Percentiles rank a stretch among this genome's conserved stretches.
These are phyloP conservation scores for Themeda triandra DNA, from an alignment of 176 grass and related monocot species.

Conservation along the genomic window DNA sequence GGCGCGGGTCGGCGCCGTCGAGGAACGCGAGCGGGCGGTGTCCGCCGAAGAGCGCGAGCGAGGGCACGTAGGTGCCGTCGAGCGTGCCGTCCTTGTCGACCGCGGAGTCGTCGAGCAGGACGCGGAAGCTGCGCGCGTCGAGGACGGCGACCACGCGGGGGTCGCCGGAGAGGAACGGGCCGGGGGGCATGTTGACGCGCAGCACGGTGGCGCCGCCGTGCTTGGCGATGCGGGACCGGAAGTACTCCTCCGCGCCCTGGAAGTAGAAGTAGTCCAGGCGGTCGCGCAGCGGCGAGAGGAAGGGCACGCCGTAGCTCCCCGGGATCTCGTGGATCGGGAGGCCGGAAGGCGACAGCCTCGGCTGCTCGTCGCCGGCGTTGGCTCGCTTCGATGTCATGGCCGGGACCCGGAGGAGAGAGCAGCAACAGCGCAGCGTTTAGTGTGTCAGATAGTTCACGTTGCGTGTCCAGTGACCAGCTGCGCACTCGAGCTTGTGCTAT, in stretches of 20 bases:
- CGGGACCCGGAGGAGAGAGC: no score
- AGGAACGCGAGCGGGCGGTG: slow-evolving; percentile 60
- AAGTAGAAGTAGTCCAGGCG: slow-evolving; percentile 81
- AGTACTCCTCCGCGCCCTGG: slow-evolving; percentile 59
- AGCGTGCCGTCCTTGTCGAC: slow-evolving; percentile 75
- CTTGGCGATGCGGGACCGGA: slow-evolving; percentile 54
- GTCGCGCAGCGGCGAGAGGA: slow-evolving; percentile 55
- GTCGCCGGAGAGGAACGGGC: slow-evolving; percentile 42
- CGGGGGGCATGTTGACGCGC: slow-evolving; percentile 62
- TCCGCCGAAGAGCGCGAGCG: slow-evolving; percentile 51
- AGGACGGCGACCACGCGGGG: slow-evolving; percentile 65
- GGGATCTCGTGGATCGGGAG: slow-evolving; percentile 52
- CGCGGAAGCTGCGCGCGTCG: slow-evolving; percentile 68
- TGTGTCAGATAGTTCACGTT: no score
- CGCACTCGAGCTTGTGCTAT: no score
- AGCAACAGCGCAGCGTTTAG: no score
- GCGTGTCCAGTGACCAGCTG: no score
- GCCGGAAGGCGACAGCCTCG: slow-evolving; percentile 42
- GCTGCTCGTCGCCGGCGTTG: not conserved
- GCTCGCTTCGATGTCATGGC: not conserved
- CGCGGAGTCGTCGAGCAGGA: slow-evolving; percentile 50
- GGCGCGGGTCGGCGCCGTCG: slow-evolving; percentile 52
- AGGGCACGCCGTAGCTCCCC: slow-evolving; percentile 51
- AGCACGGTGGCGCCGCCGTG: slow-evolving; percentile 71
- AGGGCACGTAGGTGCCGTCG: slow-evolving; percentile 67